A percentile compares a stretch with the other conserved stretches of the same genome.
Conservation (phyloP, 257 asterid species). For the Penstemon newberryi region DNA sequence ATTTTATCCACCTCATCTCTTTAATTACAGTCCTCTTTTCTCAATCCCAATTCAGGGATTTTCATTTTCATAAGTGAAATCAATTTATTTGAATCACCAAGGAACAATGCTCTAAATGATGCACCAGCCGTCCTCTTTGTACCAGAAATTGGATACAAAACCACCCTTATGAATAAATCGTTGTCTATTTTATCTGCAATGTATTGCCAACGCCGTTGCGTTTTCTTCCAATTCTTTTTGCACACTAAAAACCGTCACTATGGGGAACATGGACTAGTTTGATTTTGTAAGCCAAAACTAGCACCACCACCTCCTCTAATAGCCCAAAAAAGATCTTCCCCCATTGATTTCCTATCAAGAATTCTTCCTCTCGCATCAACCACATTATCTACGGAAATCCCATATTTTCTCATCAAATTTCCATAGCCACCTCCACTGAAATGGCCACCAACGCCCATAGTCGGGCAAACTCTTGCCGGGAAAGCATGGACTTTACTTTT, state of each 20-base stretch:
- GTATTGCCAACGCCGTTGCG: slow-evolving; percentile 45
- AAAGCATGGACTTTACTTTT: slow-evolving; percentile 40
- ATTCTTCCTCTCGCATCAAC: slow-evolving; percentile 44
- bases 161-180: slow-evolving; percentile 45
- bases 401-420: slow-evolving; percentile 48
- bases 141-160: slow-evolving; percentile 36
- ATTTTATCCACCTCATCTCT: slow-evolving; percentile 65
- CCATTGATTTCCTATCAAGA: slow-evolving; percentile 49
- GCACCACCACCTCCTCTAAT: slow-evolving; percentile 67
- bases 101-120: slow-evolving; percentile 44
- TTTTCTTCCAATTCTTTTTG: slow-evolving; percentile 31
- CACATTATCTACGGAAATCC: slow-evolving; percentile 56
- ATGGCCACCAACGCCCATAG: slow-evolving; percentile 64
- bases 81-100: slow-evolving; percentile 41
- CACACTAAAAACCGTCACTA: slow-evolving; percentile 49
- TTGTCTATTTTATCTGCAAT: slow-evolving; percentile 33
- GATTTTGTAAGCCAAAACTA: slow-evolving; percentile 48
- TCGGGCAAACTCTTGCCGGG: slow-evolving; percentile 61
- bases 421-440: slow-evolving; percentile 67
- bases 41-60: slow-evolving; percentile 42
- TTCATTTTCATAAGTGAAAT: slow-evolving; percentile 26
- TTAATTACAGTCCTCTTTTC: slow-evolving; percentile 32
- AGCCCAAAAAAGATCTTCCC: slow-evolving; percentile 68
- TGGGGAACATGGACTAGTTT: slow-evolving; percentile 49
- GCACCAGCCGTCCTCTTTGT: slow-evolving; percentile 36